Percentiles rank a stretch among this genome's conserved stretches.
Evolutionary conservation across 768 basidiomycete genomes (phyloP).

Genomic region (Collybia sordida): DNA sequence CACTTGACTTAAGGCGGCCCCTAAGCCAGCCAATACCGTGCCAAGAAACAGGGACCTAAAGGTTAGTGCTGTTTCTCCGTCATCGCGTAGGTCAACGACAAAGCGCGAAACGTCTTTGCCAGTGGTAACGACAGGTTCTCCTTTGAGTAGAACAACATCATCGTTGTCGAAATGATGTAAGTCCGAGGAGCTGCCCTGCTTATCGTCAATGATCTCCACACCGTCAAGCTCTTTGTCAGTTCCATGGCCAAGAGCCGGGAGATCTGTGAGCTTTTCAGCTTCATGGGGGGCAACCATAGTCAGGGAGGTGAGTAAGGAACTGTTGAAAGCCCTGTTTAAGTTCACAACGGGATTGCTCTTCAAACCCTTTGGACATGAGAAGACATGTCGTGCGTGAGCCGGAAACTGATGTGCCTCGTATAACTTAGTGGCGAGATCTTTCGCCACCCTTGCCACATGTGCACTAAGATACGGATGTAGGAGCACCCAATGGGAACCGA

Average conservation of each 20-base stretch:
- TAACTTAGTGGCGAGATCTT: too few species aligned
- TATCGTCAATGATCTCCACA: constrained; percentile 7
- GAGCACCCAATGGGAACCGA: too few species aligned
- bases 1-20: constrained; percentile 59
- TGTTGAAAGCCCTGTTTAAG: too few species aligned
- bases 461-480: too few species aligned
- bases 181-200: constrained; percentile 18
- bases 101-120: constrained; percentile 54
- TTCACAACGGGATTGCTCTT: too few species aligned
- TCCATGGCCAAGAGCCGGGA: not conserved
- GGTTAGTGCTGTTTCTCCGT: constrained; percentile 54
- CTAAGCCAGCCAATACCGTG: constrained; percentile 55
- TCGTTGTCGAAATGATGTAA: constrained; percentile 22
- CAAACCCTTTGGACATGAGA: too few species aligned
- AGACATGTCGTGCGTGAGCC: too few species aligned
- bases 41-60: constrained; percentile 58
- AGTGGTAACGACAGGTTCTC: constrained; percentile 41
- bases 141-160: constrained; percentile 30
- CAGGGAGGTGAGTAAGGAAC: not conserved
- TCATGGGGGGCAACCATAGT: constrained; percentile 1
- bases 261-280: not conserved
- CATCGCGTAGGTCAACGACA: constrained; percentile 58
- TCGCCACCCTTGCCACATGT: too few species aligned
- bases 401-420: too few species aligned
- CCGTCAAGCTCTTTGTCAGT: constrained; percentile 9